Percentiles rank a stretch among this genome's conserved stretches.
Evolutionary conservation across 345 rosid genomes (phyloP).

Genomic region (Geranium rotundifolium): DNA sequence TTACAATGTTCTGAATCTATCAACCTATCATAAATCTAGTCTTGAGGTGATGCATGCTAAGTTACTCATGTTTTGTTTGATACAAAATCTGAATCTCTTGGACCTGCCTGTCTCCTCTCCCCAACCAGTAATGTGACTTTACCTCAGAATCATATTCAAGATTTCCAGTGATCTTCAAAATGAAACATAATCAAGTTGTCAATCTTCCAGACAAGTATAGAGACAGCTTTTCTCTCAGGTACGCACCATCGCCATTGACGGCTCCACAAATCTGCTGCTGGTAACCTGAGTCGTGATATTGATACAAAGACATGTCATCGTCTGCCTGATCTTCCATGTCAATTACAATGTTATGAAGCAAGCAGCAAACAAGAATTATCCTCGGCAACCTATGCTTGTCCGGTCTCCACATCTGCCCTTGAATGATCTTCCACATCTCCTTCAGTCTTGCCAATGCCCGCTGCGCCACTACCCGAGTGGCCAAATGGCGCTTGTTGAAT

Average conservation of each 20-base stretch:
- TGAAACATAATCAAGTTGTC: conserved; percentile 11
- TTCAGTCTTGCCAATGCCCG: conserved; percentile 43
- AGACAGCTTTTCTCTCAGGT: conserved; percentile 37
- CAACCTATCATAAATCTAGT: neutral
- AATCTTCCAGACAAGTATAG: conserved; percentile 25
- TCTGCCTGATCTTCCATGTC: conserved; percentile 39
- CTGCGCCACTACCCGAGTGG: conserved; percentile 34
- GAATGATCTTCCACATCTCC: conserved; percentile 49
- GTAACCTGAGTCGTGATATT: conserved; percentile 35
- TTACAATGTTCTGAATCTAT: neutral
- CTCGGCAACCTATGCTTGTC: conserved; percentile 50
- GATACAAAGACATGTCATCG: conserved; percentile 14
- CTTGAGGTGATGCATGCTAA: neutral
- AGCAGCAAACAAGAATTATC: conserved; percentile 53
- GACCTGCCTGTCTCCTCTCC: too few relatives aligned
- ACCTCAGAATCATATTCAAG: too few relatives aligned
- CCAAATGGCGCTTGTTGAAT: conserved; percentile 36
- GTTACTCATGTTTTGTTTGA: neutral
- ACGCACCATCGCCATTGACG: conserved; percentile 24
- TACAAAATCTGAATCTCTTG: neutral
- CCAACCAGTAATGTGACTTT: too few relatives aligned
- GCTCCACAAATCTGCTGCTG: conserved; percentile 29
- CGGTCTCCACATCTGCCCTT: conserved; percentile 58
- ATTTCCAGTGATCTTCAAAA: neutral
- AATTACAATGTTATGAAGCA: conserved; percentile 53